Evolutionary conservation across 768 basidiomycete species (phyloP), one percentile per base, ranked within the genome.

Genomic region (Dentipellis sp.): DNA sequence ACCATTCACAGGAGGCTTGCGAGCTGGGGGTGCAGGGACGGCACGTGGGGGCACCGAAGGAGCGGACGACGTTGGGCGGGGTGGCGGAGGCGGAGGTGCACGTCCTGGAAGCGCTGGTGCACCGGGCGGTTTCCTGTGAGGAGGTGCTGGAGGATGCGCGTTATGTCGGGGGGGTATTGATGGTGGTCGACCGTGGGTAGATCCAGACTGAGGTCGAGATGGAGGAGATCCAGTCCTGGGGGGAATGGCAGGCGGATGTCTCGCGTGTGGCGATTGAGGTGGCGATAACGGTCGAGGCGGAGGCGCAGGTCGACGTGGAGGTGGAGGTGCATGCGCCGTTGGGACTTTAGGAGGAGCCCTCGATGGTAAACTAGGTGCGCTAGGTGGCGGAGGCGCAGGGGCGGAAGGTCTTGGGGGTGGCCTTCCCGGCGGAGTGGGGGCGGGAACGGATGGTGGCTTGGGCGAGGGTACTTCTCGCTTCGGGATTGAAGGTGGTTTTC

Each of bases 401-500:
- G 38, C 42, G 4, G 47, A 54, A n/a, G 56, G 55, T 17, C 60
- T 57, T 16, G 38, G 58, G 16, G 57, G 48, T 36, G 67, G 66
- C 17, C 68, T 59, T 12, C 50, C 60, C 46, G 68, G 69, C 39
- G 67, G 66, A 9, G 68, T 58, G 22, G 71, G 66, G 37, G 68
- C 58, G 12, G 61, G 56, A n/a, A 67, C 64, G 50, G 63, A 52
- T 8, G 66, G n/a, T 35, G 56, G 53, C 10, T 59, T 55, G 42
- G 67, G 59, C 6, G 53, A 50, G 11, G 63, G 58, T 11, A 66
- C 60, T 51, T 72, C 71, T 39, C 80, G 74, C 61, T 74, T 81
- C 1, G 86, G 86, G 48, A 87, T 75, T 6, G 74, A 70, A 1
- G 86, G 89, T 12, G 84, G 83, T 66, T 79, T 88, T 7, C 78